Base-by-base conservation (phyloP, 495 filamentous ascomycete species). In the Tuber borchii region DNA sequence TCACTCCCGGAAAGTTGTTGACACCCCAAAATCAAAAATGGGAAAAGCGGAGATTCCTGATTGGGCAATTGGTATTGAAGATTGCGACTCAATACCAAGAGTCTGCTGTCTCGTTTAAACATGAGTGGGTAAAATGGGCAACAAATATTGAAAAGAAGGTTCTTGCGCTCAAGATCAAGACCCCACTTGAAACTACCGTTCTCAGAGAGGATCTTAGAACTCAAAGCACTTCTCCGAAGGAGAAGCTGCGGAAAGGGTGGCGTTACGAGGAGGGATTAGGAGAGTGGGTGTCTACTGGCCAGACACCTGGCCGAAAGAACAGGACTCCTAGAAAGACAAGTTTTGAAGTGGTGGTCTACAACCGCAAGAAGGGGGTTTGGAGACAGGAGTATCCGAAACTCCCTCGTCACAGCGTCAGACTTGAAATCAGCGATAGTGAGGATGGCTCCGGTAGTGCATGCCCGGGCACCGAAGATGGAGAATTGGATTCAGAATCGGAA, bases 251-350 rank as follows among this genome's bases (percentile, higher is more conserved):
- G 31, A 82, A 82, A 39, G 81, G 81, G 20, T 82, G 81, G 81
- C 65, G 80, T 45, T 82, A 76, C 40, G 81, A 82, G 71, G 81
- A 82, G 12, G 81, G 81, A 31, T 65, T 82, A 22, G 77, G 75
- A 16, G 51, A 82, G n/a, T 82, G 81, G 81, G 80, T 82, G 43
- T 73, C 77, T 44, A 69, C 79, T n/a, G 81, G 81, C 12, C 77
- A 74, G 3, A 82, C 81, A n/a, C 81, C 81, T 0, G 80, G 77
- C 12, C 43, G 71, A 26, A 70, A 51, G n/a, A 39, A n/a, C 20
- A 71, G 16, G 46, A 73, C 42, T 61, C 61, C 45, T 40, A 69
- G 51, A 73, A n/a, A 5, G 71, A 69, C 0, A 5, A 70, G 31
- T 71, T 76, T 45, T 51, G 51, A 71, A n/a, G 73, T 80, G 16